These are phyloP conservation scores for Phlebiopsis flavidoalba DNA, from an alignment of 768 basidiomycete species.

Conservation along the genomic window DNA sequence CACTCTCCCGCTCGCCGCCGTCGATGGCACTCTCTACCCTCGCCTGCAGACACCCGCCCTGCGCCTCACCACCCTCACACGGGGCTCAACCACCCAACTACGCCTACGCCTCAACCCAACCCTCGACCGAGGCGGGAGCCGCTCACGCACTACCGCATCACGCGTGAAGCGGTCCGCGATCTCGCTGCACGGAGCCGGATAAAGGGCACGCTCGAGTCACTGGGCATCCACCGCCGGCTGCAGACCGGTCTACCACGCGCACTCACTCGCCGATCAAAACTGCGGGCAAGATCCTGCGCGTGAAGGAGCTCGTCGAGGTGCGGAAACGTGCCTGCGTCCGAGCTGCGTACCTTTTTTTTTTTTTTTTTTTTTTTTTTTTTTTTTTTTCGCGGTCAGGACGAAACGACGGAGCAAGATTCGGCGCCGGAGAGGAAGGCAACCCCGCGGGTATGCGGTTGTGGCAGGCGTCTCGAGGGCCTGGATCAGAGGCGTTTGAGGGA, in stretches of 20 bases:
- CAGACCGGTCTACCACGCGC: constrained; percentile 81
- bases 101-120: neutral
- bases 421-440: constrained; percentile 57
- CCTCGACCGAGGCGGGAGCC: constrained; percentile 1
- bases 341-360: no score
- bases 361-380: no score
- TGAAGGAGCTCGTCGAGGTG: constrained; percentile 90
- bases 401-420: constrained; percentile 67
- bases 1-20: neutral
- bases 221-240: constrained; percentile 79
- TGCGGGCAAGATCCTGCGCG: constrained; percentile 80
- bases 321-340: constrained; percentile 70
- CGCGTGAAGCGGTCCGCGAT: constrained; percentile 84
- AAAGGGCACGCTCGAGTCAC: constrained; percentile 70
- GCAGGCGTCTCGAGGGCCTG: constrained; percentile 30
- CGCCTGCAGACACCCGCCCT: neutral
- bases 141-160: constrained; percentile 84
- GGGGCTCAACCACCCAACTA: neutral
- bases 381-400: constrained; percentile 68
- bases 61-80: neutral
- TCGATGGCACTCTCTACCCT: constrained; percentile 4
- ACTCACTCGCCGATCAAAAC: constrained; percentile 64
- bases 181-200: constrained; percentile 67
- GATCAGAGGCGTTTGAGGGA: neutral
- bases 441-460: constrained; percentile 61